These are phyloP conservation scores for Quercus tomentella DNA, from an alignment of 331 rosid genomes.

Conservation along the genomic window DNA sequence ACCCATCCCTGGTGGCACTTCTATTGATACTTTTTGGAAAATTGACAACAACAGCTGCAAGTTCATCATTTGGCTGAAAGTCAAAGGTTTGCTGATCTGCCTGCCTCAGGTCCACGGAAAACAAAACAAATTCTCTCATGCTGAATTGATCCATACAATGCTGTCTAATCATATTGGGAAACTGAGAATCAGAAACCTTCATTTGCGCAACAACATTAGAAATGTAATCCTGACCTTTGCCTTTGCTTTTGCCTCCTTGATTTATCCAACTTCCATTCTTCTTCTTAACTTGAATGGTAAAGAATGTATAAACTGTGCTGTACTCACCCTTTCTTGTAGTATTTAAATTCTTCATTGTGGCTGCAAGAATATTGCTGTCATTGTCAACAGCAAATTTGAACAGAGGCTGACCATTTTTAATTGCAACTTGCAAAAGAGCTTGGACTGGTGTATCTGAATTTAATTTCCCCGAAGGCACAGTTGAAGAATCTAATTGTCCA, in stretches of 20 bases:
- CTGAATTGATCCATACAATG: slow-evolving; percentile 23
- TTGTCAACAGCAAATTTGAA: slow-evolving; percentile 85
- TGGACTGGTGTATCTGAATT: slow-evolving; percentile 51
- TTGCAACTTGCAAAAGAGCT: slow-evolving; percentile 71
- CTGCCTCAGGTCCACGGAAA: slow-evolving; percentile 60
- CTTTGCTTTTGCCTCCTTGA: slow-evolving; percentile 52
- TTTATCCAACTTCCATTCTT: slow-evolving; percentile 74
- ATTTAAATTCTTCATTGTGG: slow-evolving; percentile 66
- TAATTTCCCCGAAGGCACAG: slow-evolving; percentile 42
- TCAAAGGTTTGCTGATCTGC: slow-evolving; percentile 50
- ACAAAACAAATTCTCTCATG: slow-evolving; percentile 64
- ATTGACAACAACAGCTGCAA: slow-evolving; percentile 82
- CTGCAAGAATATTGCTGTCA: slow-evolving; percentile 70
- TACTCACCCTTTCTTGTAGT: slow-evolving; percentile 45
- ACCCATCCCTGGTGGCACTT: slow-evolving; percentile 17
- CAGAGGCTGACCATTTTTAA: slow-evolving; percentile 80
- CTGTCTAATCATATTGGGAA: slow-evolving; percentile 31
- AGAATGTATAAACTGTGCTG: slow-evolving; percentile 61
- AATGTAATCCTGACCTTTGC: slow-evolving; percentile 61
- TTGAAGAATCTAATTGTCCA: slow-evolving; percentile 23
- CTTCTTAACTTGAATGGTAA: slow-evolving; percentile 65
- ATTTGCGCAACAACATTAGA: slow-evolving; percentile 75
- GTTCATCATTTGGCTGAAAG: slow-evolving; percentile 77
- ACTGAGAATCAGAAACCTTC: slow-evolving; percentile 65
- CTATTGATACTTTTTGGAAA: slow-evolving; percentile 36